Evolutionary conservation across 805 yeast species (phyloP).

Genomic region (Kuraishia molischiana): DNA sequence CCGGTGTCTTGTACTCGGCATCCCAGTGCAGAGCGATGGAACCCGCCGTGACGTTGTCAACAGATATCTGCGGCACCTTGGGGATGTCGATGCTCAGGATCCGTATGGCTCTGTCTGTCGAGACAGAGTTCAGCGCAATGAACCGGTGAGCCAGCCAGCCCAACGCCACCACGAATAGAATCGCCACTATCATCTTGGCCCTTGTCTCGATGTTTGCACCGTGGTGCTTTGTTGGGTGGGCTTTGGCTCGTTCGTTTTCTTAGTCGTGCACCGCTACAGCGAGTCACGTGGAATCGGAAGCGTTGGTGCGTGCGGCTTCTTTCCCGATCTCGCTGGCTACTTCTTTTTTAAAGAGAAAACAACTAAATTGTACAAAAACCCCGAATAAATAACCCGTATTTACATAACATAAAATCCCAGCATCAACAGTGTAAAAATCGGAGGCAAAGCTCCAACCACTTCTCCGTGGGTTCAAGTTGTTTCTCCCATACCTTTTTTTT

Average conservation of each 20-base stretch:
- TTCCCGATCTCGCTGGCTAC: no score
- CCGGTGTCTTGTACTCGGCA: not conserved
- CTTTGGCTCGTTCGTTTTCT: not conserved
- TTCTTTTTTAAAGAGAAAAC: no score
- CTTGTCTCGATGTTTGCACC: not conserved
- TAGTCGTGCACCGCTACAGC: not conserved
- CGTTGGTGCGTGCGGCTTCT: no score
- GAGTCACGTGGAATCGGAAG: not conserved
- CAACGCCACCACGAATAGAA: not conserved
- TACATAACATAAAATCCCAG: no score
- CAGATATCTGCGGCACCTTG: conserved; percentile 40
- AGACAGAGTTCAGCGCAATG: conserved; percentile 21
- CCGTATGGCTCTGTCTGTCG: conserved; percentile 35
- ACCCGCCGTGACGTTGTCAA: conserved; percentile 38
- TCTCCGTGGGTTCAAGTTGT: not conserved
- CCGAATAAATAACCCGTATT: no score
- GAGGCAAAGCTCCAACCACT: no score
- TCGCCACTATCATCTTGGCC: not conserved
- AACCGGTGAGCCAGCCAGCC: conserved; percentile 21
- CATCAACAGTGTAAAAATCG: no score
- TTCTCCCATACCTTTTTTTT: not conserved
- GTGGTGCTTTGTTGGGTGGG: no score
- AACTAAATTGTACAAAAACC: no score
- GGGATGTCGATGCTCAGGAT: conserved; percentile 45
- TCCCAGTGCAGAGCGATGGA: conserved; percentile 51